A percentile compares a stretch with the other conserved stretches of the same genome.
phyloP scores from a whole-genome alignment of 2,329 filamentous ascomycete genomes.

The Cryphonectria carpinicola region DNA sequence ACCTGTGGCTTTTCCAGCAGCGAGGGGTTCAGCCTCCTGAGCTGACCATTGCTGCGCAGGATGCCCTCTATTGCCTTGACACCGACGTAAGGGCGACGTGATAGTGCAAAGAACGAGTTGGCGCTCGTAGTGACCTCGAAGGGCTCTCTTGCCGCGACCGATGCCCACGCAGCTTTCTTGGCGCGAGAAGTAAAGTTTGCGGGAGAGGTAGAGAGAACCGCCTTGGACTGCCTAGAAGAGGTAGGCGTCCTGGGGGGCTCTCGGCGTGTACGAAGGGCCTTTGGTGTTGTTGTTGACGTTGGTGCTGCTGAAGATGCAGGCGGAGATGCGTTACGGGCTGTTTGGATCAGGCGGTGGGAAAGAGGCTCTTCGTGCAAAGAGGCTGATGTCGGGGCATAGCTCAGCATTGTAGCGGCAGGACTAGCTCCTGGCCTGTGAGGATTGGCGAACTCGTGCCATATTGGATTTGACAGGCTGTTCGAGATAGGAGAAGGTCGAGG shows the following conservation, averaged over 20 bases:
- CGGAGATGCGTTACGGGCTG: background rate
- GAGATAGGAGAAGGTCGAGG: background rate
- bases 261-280: background rate
- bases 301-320: background rate
- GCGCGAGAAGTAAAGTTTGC: conserved; percentile 27
- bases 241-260: conserved; percentile 20
- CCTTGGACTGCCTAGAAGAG: conserved; percentile 34
- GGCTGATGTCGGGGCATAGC: background rate
- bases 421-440: background rate
- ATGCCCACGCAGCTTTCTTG: conserved; percentile 31
- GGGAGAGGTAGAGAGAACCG: conserved; percentile 22
- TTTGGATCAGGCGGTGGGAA: background rate
- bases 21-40: conserved; percentile 22
- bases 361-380: background rate
- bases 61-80: conserved; percentile 30
- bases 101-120: conserved; percentile 20
- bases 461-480: background rate
- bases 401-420: background rate
- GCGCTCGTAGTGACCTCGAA: conserved; percentile 11
- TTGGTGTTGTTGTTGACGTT: conserved; percentile 9
- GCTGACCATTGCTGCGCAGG: conserved; percentile 26
- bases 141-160: background rate
- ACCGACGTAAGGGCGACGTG: conserved; percentile 34
- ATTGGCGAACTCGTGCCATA: background rate
- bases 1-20: conserved; percentile 25